Base-by-base conservation (phyloP, 768 basidiomycete genomes). In the Kondoa malvinella region DNA sequence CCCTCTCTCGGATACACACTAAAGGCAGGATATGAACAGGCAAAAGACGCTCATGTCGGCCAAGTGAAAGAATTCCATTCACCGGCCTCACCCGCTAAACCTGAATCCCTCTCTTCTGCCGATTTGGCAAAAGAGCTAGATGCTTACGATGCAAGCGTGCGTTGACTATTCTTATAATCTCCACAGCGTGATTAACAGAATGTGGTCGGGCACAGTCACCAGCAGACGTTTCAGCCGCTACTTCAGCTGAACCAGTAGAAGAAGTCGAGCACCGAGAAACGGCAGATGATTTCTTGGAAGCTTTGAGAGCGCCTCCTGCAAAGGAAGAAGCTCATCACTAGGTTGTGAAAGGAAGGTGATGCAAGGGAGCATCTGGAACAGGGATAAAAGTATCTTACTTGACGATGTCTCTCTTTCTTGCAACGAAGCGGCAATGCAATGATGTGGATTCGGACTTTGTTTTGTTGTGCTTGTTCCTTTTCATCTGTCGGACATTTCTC, bases 31-130 rank as follows among this genome's bases (percentile, higher is more conserved):
- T 27, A 58, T 31, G 26, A 57, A 64, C 73, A 97, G 92, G 84
- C 87, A 70, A 85, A 88, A 78, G 88, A 95, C 77, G 91, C 91
- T 65, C 89, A 91, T 77, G 84, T 90, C 73, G 89, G 88, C 67
- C 80, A 77, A 67, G 92, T 97, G 69, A 95, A 94, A 80, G 76
- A 83, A 64, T 94, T 87, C 82, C 76, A 84, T 33, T 77, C 84
- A 29, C 94, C 94, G 0, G 77, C 85, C 17, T 75, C 83, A 29
- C 95, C 94, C 64, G 81, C 84, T 68, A 78, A 84, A 1, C 92
- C 94, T 14, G 76, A 82, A 16, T 81, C 95, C 61, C 89, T 92
- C 64, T 72, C 77, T 65, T 70, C 72, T 16, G 76, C 81, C 62
- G 86, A 92, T 78, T 85, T 97, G 71, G 89, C 94, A n/a, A 78